phyloP scores from a whole-genome alignment of 1,284 basidiomycete species.

The Rhodotorula sp. region DNA sequence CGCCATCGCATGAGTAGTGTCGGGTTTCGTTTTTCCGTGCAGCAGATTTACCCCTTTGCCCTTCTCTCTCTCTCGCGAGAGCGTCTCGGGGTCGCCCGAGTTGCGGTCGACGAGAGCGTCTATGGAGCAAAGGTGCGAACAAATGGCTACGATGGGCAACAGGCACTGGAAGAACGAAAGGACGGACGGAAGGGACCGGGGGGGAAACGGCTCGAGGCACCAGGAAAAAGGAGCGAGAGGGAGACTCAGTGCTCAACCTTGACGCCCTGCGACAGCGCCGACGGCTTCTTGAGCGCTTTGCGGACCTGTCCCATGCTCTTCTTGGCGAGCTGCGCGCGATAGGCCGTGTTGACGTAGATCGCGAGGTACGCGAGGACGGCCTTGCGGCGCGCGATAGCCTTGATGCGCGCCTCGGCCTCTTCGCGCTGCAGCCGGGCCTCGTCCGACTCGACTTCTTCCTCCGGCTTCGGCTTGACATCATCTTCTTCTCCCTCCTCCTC shows the following conservation, averaged over 20 bases:
- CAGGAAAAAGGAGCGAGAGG: background rate
- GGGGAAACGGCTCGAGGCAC: too few species aligned
- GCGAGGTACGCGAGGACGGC: constrained; percentile 33
- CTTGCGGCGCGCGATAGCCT: constrained; percentile 9
- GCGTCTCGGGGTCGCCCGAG: too few species aligned
- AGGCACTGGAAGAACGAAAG: background rate
- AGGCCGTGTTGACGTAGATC: constrained; percentile 30
- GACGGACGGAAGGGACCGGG: too few species aligned
- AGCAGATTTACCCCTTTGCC: background rate
- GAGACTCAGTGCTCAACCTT: constrained; percentile 9
- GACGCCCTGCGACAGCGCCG: background rate
- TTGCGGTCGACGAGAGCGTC: too few species aligned
- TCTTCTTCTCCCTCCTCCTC: constrained; percentile 1
- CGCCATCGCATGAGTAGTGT: constrained; percentile 61
- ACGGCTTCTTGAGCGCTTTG: constrained; percentile 17
- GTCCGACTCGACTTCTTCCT: constrained; percentile 4
- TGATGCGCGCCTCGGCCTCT: constrained; percentile 10
- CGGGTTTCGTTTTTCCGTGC: background rate
- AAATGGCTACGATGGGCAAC: background rate
- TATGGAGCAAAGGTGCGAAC: too few species aligned
- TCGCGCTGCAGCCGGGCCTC: background rate
- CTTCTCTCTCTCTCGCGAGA: background rate
- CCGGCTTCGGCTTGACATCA: background rate
- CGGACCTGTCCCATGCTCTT: constrained; percentile 12
- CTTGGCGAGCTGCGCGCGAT: constrained; percentile 26